Conservation (phyloP, 139 green algal species). For the Tetradesmus obliquus region DNA sequence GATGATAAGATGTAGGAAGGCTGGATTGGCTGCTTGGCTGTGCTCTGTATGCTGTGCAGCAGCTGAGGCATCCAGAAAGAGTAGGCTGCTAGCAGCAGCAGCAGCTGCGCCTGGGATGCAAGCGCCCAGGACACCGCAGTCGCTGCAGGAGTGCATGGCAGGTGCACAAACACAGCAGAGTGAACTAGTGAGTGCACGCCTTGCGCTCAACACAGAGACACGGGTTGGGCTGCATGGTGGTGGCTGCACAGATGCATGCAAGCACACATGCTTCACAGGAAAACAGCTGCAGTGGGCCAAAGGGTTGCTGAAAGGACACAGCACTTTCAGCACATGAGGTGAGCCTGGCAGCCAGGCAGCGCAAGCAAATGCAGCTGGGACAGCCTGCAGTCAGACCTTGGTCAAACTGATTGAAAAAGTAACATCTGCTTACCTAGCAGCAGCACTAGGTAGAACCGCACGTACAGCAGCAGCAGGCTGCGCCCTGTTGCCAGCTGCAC, state of each 20-base stretch:
- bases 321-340: too few species aligned
- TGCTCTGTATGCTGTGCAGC: slow-evolving; percentile 65
- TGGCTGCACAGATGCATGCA: too few species aligned
- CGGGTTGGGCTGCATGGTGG: too few species aligned
- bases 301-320: too few species aligned
- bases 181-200: not conserved
- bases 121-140: slow-evolving; percentile 72
- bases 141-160: slow-evolving; percentile 13
- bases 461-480: slow-evolving; percentile 82
- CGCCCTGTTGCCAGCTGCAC: not conserved
- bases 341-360: not conserved
- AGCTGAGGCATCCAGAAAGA: slow-evolving; percentile 93
- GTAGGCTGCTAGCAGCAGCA: slow-evolving; percentile 67
- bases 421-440: slow-evolving; percentile 52
- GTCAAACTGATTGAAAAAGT: not conserved
- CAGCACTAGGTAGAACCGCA: slow-evolving; percentile 84
- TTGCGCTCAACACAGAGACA: too few species aligned
- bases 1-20: slow-evolving; percentile 70
- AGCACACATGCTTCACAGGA: too few species aligned
- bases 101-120: slow-evolving; percentile 52
- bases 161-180: not conserved
- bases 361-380: not conserved
- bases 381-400: not conserved
- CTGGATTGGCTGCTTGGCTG: slow-evolving; percentile 76
- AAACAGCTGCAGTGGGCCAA: too few species aligned